phyloP scores from a whole-genome alignment of 2,329 filamentous ascomycete species.

The Mollisiaceae sp. region DNA sequence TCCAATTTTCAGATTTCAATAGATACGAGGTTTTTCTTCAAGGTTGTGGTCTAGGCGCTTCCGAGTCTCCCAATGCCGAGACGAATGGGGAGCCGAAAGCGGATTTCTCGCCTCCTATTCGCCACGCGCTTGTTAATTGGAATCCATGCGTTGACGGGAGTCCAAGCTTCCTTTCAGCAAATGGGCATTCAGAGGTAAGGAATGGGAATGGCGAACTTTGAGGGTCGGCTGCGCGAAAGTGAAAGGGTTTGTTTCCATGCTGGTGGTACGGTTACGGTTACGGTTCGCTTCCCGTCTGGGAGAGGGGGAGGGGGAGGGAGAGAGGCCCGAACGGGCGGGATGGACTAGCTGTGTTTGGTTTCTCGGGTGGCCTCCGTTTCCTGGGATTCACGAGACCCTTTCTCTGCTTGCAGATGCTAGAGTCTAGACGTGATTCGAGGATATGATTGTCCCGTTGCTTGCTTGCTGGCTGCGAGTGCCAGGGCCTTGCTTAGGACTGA shows the following conservation, averaged over 20 bases:
- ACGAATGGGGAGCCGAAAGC: background rate
- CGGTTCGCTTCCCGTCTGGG: background rate
- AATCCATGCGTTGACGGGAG: background rate
- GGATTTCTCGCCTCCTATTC: conserved; percentile 8
- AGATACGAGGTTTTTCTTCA: too few species aligned
- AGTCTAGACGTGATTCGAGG: conserved; percentile 1
- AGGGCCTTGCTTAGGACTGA: background rate
- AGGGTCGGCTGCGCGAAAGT: background rate
- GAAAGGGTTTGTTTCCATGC: background rate
- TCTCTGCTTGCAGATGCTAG: background rate
- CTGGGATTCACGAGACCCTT: conserved; percentile 1
- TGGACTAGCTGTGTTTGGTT: background rate
- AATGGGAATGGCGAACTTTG: background rate
- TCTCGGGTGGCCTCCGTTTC: background rate
- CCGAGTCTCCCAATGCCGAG: background rate
- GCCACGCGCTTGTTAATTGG: conserved; percentile 7
- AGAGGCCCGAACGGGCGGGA: background rate
- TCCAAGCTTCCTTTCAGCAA: background rate
- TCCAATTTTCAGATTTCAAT: too few species aligned
- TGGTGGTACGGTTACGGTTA: background rate
- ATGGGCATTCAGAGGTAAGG: background rate
- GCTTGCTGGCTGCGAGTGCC: background rate
- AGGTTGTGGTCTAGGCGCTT: background rate
- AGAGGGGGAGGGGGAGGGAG: too few species aligned
- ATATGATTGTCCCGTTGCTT: background rate